These are phyloP conservation scores for Lepiota brunneoincarnata DNA, from an alignment of 768 basidiomycete genomes.

Conservation along the genomic window DNA sequence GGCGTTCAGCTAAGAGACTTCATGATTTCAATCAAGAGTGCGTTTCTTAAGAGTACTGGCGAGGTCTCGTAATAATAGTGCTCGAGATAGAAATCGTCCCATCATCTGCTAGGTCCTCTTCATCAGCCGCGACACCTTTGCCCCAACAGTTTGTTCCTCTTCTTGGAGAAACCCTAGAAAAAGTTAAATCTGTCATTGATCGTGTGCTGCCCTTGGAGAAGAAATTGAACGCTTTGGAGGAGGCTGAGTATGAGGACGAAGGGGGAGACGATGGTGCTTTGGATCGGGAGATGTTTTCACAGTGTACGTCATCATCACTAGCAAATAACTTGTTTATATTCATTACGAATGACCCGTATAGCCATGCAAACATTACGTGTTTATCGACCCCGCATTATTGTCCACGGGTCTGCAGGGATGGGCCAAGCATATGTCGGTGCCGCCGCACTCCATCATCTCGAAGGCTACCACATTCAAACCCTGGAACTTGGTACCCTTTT, in stretches of 20 bases:
- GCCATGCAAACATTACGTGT: conserved; percentile 91
- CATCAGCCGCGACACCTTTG: conserved; percentile 81
- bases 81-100: conserved; percentile 79
- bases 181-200: conserved; percentile 68
- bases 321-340: not conserved
- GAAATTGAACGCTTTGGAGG: conserved; percentile 82
- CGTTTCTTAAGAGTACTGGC: conserved; percentile 23
- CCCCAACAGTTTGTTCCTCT: conserved; percentile 84
- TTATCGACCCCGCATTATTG: conserved; percentile 82
- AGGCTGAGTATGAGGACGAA: conserved; percentile 89
- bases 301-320: conserved; percentile 55
- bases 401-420: conserved; percentile 84
- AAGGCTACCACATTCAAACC: conserved; percentile 94
- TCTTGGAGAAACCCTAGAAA: conserved; percentile 63
- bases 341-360: conserved; percentile 25
- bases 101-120: conserved; percentile 88
- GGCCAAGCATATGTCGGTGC: conserved; percentile 90
- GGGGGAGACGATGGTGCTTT: conserved; percentile 77
- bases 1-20: conserved; percentile 86
- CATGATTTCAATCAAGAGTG: conserved; percentile 96
- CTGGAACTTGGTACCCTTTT: conserved; percentile 88
- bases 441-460: conserved; percentile 88
- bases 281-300: conserved; percentile 84
- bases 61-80: not conserved
- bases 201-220: conserved; percentile 80